Conservation (phyloP, 768 basidiomycete genomes). For the Lactarius hengduanensis region DNA sequence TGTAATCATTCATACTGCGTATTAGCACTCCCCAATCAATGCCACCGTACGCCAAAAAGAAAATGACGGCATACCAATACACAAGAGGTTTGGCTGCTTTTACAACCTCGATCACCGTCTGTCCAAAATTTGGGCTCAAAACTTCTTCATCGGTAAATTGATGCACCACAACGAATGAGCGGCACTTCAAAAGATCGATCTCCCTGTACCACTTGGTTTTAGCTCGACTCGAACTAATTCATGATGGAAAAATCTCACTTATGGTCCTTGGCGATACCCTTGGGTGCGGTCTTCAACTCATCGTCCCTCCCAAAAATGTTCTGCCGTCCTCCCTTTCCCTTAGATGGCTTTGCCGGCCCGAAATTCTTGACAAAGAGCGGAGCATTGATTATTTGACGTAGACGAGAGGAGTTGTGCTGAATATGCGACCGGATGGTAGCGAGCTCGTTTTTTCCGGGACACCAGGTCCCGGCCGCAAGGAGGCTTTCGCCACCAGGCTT, state of each 20-base stretch:
- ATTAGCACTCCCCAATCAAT: background rate
- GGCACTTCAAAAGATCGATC: conserved; percentile 87
- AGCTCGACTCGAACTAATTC: background rate
- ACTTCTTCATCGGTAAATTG: conserved; percentile 45
- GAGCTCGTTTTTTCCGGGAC: conserved; percentile 76
- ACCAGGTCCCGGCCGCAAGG: conserved; percentile 80
- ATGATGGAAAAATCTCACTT: conserved; percentile 42
- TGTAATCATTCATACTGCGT: conserved; percentile 28
- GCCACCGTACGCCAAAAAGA: background rate
- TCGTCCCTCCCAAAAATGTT: conserved; percentile 88
- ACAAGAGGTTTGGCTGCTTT: conserved; percentile 44
- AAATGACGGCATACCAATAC: conserved; percentile 28
- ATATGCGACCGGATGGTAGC: conserved; percentile 76
- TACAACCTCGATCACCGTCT: conserved; percentile 38
- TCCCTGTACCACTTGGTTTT: conserved; percentile 48
- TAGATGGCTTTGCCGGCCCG: conserved; percentile 62
- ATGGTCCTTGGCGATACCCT: conserved; percentile 83
- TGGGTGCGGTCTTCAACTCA: conserved; percentile 88
- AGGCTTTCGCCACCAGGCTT: conserved; percentile 64
- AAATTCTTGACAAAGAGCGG: conserved; percentile 76
- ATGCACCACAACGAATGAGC: conserved; percentile 69
- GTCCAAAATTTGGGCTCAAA: conserved; percentile 40
- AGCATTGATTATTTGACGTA: conserved; percentile 64
- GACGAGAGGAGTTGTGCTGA: conserved; percentile 53
- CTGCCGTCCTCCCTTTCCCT: conserved; percentile 65